Evolutionary conservation across 352 stramenopile genomes (phyloP).

Genomic region (Phytophthora foliorum): DNA sequence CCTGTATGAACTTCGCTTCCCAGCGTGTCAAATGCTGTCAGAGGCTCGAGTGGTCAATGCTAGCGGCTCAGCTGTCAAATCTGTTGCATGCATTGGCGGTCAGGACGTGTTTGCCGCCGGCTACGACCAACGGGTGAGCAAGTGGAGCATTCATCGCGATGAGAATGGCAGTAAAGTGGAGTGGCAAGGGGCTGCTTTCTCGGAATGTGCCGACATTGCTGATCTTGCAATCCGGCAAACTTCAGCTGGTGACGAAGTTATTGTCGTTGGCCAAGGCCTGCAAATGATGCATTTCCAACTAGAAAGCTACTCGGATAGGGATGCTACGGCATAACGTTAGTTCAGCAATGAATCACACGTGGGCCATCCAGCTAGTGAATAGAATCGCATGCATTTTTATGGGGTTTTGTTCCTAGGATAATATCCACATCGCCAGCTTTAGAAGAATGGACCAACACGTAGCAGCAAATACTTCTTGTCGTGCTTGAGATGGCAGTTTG

Average conservation of each 20-base stretch:
- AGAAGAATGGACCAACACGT: slow-evolving; percentile 40
- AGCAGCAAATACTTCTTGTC: slow-evolving; percentile 45
- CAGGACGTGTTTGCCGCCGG: slow-evolving; percentile 64
- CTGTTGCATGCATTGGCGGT: slow-evolving; percentile 50
- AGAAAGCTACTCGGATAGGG: background rate
- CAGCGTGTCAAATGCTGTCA: slow-evolving; percentile 42
- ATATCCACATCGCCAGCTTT: slow-evolving; percentile 50
- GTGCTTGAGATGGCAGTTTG: slow-evolving; percentile 10
- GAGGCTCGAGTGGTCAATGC: slow-evolving; percentile 64
- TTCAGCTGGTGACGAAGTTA: slow-evolving; percentile 38
- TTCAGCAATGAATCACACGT: slow-evolving; percentile 7
- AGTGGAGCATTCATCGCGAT: slow-evolving; percentile 51
- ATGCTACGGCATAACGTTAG: background rate
- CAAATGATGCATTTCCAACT: slow-evolving; percentile 65
- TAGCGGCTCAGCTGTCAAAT: slow-evolving; percentile 87
- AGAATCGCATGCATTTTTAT: slow-evolving; percentile 52
- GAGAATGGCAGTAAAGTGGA: slow-evolving; percentile 32
- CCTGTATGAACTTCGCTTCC: slow-evolving; percentile 49
- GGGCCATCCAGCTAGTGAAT: slow-evolving; percentile 28
- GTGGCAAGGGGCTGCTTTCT: slow-evolving; percentile 73
- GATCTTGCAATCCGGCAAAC: slow-evolving; percentile 53
- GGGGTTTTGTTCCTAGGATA: slow-evolving; percentile 38
- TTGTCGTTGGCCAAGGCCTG: slow-evolving; percentile 84
- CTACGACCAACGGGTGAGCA: slow-evolving; percentile 90
- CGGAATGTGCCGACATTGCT: slow-evolving; percentile 86